Base-by-base conservation (phyloP, 805 yeast species). In the Huiozyma sinensis region DNA sequence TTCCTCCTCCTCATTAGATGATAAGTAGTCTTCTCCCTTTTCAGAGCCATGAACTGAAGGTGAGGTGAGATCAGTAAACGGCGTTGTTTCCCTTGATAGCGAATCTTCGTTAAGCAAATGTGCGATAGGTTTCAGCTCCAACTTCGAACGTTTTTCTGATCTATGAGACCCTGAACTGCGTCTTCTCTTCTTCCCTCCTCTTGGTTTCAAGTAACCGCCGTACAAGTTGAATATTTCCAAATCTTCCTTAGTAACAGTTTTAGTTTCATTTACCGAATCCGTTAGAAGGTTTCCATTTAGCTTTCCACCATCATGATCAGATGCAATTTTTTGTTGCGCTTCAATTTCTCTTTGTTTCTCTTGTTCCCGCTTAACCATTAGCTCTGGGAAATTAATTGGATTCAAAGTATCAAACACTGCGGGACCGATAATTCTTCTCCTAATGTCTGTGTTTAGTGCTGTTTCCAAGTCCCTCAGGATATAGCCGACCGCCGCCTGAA, bases 401-500 rank as follows among this genome's bases (percentile, higher is more conserved):
- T 75, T 72, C 50, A 87, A 67, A 13, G 73, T 62, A 30, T 79
- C 79, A 43, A 83, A 67, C 12, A 87, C 74, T 1, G 72, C 69
- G 0, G 92, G 86, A 0, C 83, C 88, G 27, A 85, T 72, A 4
- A 83, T 64, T 47, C 86, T 74, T 54, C 79, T 90, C 50, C 83
- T 70, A 27, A 87, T 74, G 62, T 87, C 95, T 47, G 81, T 81
- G 17, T 77, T 65, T 38, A 87, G 59, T 39, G 79, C 77, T 8
- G 68, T 65, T 47, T 76, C 76, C 41, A 87, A 69, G 50, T 87
- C 95, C 44, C 73, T 76, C 28, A 79, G 57, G 40, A 88, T 65
- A 42, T 72, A 63, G 24, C 71, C 64, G 1, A 75, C 69, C 0
- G 95, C 81, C 39, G 79, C 84, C 13, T 73, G 75, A 2, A 79